These are phyloP conservation scores for Opeltia flavorubescens DNA, from an alignment of 495 filamentous ascomycete genomes.

Conservation along the genomic window DNA sequence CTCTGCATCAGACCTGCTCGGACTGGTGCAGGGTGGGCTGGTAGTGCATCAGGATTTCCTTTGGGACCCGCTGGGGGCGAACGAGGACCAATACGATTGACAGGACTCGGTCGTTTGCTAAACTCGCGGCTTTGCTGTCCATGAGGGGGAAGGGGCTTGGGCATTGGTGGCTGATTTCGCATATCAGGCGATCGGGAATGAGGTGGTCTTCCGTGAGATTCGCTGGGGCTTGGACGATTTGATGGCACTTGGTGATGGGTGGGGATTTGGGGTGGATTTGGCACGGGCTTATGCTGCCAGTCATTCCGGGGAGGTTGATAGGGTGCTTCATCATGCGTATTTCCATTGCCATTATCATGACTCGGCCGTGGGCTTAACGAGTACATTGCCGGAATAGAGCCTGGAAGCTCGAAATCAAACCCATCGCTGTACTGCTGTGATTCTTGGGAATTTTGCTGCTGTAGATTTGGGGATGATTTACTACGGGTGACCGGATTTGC, in stretches of 20 bases:
- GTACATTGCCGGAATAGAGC: constrained; percentile 39
- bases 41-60: constrained; percentile 44
- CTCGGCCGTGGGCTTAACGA: constrained; percentile 6
- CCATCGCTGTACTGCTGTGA: constrained; percentile 38
- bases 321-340: neutral
- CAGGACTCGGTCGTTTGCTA: constrained; percentile 10
- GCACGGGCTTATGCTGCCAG: neutral
- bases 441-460: constrained; percentile 26
- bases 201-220: neutral
- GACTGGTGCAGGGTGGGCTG: constrained; percentile 68
- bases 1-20: constrained; percentile 55
- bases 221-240: neutral
- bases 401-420: constrained; percentile 57
- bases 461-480: constrained; percentile 55
- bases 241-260: constrained; percentile 2
- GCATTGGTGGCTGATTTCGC: constrained; percentile 3
- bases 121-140: neutral
- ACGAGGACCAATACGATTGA: constrained; percentile 6
- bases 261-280: neutral
- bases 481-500: constrained; percentile 31
- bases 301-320: neutral
- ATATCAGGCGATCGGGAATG: constrained; percentile 2
- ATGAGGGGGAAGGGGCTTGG: neutral
- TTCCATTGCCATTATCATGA: constrained; percentile 5
- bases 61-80: constrained; percentile 23